Base-by-base conservation (phyloP, 345 rosid genomes). In the Diplotaxis tenuifolia region DNA sequence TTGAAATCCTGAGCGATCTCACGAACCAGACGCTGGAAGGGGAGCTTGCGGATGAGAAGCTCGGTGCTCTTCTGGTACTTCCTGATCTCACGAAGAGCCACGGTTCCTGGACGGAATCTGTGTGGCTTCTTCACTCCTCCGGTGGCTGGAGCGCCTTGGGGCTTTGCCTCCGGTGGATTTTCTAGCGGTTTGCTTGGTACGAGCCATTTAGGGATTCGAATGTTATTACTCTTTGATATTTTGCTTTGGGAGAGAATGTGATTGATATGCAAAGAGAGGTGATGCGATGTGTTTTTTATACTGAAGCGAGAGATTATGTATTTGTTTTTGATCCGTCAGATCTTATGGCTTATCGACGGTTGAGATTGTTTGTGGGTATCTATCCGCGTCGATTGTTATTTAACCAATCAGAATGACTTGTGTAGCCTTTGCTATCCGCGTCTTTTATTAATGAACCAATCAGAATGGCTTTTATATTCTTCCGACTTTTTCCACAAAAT, bases 1-100 rank as follows among this genome's bases (percentile, higher is more conserved):
- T 86, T 86, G 82, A 86, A 86, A n/a, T 86, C 88, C 60, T 86
- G 90, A 29, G 88, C 88, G 0, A 86, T 86, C 75, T 86, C 88
- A 55, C 90, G 85, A 45, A 84, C 87, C 21, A 75, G 3, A 0
- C 79, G 11, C 70, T 75, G 79, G 59, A 75, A 75, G 0, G 74
- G 79, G 16, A 75, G 79, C 64, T 75, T 75, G 1, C 74, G 74
- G 72, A 74, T 74, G 9, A 74, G 0, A 16, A 74, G 78, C 73
- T 74, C 73, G 0, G 78, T 74, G 10, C 74, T 75, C 29, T 75
- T 75, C 59, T 75, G 79, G 0, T 75, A 75, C 28, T 75, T 75
- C 21, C 79, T 53, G 52, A 75, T 75, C 31, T 75, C 79, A 1
- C 79, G 19, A 6, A 75, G 11, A 0, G 79, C 79, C 0, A 75